These are phyloP conservation scores for Pholiota molesta DNA, from an alignment of 768 basidiomycete species.

Conservation along the genomic window DNA sequence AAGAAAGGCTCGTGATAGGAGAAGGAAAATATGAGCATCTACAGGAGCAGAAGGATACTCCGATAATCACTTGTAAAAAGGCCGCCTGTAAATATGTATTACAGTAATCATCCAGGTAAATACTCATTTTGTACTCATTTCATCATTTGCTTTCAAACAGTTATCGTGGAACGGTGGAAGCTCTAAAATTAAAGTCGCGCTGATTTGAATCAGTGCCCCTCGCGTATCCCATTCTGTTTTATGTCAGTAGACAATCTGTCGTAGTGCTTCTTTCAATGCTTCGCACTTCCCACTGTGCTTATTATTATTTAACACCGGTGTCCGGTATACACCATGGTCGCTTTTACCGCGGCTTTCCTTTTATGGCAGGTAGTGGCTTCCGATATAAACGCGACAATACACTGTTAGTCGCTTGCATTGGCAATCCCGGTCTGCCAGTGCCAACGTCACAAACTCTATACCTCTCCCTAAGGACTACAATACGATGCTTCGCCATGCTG, in stretches of 20 bases:
- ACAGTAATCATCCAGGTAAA: slow-evolving; percentile 16
- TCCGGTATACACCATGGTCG: not conserved
- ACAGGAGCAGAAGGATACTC: slow-evolving; percentile 11
- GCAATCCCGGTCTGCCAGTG: slow-evolving; percentile 4
- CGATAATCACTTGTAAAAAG: slow-evolving; percentile 9
- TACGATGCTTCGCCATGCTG: slow-evolving; percentile 64
- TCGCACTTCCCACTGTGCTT: not conserved
- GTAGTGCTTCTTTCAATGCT: not conserved
- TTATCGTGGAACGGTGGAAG: slow-evolving; percentile 1
- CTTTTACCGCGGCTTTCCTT: not conserved
- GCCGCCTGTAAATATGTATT: slow-evolving; percentile 12
- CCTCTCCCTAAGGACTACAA: slow-evolving; percentile 2
- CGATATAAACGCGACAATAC: slow-evolving; percentile 5
- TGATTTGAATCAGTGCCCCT: not conserved
- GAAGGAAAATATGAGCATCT: slow-evolving; percentile 44
- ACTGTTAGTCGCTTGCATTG: not conserved
- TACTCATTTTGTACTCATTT: slow-evolving; percentile 17
- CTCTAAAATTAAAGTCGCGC: slow-evolving; percentile 1
- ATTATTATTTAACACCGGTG: not conserved
- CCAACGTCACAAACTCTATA: slow-evolving; percentile 8
- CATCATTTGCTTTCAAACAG: slow-evolving; percentile 7
- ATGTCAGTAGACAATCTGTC: not conserved
- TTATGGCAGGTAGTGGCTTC: slow-evolving; percentile 6
- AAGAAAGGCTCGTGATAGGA: slow-evolving; percentile 72
- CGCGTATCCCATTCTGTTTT: not conserved